Evolutionary conservation across 306 rosid species (phyloP).

Genomic region (Elaeagnus macrophylla): DNA sequence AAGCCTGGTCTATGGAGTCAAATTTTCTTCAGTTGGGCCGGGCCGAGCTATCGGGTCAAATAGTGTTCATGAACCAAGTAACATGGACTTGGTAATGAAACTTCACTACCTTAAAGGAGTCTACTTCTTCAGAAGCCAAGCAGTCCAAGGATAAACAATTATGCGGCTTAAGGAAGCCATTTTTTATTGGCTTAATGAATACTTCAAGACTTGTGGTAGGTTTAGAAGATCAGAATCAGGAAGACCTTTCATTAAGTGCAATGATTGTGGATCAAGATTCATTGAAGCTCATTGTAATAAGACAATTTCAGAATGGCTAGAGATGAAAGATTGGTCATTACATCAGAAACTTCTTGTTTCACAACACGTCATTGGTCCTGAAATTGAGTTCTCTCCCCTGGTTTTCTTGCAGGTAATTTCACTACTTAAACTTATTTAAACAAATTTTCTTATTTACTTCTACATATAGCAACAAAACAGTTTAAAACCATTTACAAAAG

Average conservation of each 20-base stretch:
- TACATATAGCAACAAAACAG: no score
- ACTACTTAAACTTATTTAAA: no score
- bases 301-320: conserved; percentile 53
- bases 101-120: conserved; percentile 61
- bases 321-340: conserved; percentile 29
- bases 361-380: conserved; percentile 70
- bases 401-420: conserved; percentile 51
- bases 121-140: conserved; percentile 43
- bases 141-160: conserved; percentile 17
- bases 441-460: no score
- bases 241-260: conserved; percentile 64
- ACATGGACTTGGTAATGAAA: conserved; percentile 73
- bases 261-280: conserved; percentile 72
- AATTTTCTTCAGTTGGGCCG: conserved; percentile 66
- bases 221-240: conserved; percentile 56
- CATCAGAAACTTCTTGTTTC: conserved; percentile 37
- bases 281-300: conserved; percentile 48
- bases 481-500: no score
- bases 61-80: conserved; percentile 23
- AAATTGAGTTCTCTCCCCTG: conserved; percentile 60
- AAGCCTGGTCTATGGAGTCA: conserved; percentile 30
- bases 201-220: conserved; percentile 45
- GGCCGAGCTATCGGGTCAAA: conserved; percentile 26
- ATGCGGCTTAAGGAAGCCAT: conserved; percentile 32
- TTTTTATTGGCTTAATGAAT: conserved; percentile 27